Evolutionary conservation across 306 rosid species (phyloP).

Genomic region (Pachyrhizus erosus): DNA sequence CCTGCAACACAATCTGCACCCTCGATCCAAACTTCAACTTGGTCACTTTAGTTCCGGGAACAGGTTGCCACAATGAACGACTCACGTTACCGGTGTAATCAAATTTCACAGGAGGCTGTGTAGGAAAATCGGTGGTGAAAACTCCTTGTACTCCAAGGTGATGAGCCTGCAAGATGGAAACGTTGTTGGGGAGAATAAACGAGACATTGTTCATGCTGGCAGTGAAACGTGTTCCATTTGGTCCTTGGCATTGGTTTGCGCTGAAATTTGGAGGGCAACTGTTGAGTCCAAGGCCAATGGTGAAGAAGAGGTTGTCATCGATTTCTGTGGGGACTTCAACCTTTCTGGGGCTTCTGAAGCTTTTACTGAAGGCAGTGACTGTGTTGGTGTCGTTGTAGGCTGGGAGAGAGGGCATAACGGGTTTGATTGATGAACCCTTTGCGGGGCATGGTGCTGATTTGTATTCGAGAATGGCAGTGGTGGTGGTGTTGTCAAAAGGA

Average conservation of each 20-base stretch:
- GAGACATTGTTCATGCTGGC: constrained; percentile 93
- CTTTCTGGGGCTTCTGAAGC: constrained; percentile 61
- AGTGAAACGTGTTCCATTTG: constrained; percentile 85
- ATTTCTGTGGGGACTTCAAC: constrained; percentile 67
- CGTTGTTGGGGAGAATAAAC: constrained; percentile 66
- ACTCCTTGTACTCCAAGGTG: constrained; percentile 69
- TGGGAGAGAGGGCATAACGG: constrained; percentile 71
- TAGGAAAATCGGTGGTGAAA: constrained; percentile 76
- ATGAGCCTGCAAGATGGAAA: constrained; percentile 80
- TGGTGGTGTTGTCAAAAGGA: constrained; percentile 83
- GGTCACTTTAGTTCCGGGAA: constrained; percentile 67
- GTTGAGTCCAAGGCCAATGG: constrained; percentile 81
- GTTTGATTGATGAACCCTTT: constrained; percentile 50
- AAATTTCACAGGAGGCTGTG: constrained; percentile 69
- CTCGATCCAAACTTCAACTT: constrained; percentile 71
- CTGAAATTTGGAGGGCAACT: constrained; percentile 65
- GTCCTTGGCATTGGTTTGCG: constrained; percentile 73
- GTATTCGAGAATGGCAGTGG: constrained; percentile 86
- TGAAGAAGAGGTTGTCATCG: constrained; percentile 81
- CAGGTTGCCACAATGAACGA: constrained; percentile 79
- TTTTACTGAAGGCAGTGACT: constrained; percentile 67
- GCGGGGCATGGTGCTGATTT: constrained; percentile 69
- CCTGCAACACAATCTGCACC: constrained; percentile 88
- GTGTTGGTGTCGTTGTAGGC: constrained; percentile 86
- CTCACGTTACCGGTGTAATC: constrained; percentile 92